Conservation (phyloP, 768 basidiomycete genomes). For the Pisolithus marmoratus region DNA sequence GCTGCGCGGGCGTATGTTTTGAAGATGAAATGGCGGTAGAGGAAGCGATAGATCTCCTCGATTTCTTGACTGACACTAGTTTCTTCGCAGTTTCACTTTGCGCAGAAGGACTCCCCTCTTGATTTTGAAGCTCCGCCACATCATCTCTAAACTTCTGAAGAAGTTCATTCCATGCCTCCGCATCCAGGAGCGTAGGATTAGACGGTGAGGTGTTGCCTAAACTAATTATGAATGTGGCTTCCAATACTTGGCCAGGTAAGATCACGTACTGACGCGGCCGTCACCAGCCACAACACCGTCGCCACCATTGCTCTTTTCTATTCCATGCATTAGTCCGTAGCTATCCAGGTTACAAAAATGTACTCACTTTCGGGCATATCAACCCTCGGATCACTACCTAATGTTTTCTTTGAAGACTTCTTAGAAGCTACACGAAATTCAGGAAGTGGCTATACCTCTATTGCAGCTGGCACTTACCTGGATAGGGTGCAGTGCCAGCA, state of each 20-base stretch:
- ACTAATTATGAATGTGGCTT: conserved; percentile 17
- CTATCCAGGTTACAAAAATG: not conserved
- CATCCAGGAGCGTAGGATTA: conserved; percentile 11
- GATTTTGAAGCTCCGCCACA: not conserved
- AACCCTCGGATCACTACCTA: not conserved
- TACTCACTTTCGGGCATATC: not conserved
- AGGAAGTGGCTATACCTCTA: not conserved
- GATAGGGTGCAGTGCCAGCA: not conserved
- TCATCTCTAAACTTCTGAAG: not conserved
- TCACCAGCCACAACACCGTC: not conserved
- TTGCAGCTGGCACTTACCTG: not conserved
- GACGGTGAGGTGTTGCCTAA: conserved; percentile 16
- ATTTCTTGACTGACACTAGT: not conserved
- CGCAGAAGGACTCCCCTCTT: not conserved
- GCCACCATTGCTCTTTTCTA: conserved; percentile 4
- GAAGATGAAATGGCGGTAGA: not conserved
- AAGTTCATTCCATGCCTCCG: conserved; percentile 16
- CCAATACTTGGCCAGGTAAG: conserved; percentile 1
- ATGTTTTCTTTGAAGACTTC: not conserved
- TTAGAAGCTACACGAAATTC: not conserved
- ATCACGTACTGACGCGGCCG: conserved; percentile 10
- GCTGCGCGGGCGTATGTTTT: not conserved
- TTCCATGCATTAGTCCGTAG: conserved; percentile 3
- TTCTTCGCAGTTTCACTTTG: not conserved
- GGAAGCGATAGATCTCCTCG: not conserved